Evolutionary conservation across 2,329 filamentous ascomycete species (phyloP).

Genomic region (Sporothrix dimorphospora): DNA sequence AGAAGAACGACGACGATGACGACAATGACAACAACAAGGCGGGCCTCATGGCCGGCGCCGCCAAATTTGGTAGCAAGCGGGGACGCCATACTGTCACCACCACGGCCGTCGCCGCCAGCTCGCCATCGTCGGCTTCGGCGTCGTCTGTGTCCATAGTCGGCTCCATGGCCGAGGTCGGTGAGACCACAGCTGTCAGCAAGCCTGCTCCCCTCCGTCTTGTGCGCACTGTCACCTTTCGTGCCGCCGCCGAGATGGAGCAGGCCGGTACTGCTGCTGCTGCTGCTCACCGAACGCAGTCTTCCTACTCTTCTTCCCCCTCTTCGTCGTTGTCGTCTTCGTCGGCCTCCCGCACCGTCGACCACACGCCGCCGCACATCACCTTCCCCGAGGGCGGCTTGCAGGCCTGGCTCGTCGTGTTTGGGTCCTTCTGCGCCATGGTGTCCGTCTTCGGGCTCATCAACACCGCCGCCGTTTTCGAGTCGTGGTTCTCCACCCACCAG

Average conservation of each 20-base stretch:
- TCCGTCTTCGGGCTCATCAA: slow-evolving; percentile 75
- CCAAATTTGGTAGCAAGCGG: slow-evolving; percentile 22
- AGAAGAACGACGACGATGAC: not conserved
- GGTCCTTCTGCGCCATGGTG: slow-evolving; percentile 71
- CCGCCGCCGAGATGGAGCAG: not conserved
- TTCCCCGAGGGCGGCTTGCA: slow-evolving; percentile 76
- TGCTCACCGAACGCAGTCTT: not conserved
- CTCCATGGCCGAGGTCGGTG: slow-evolving; percentile 23
- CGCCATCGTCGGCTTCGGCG: slow-evolving; percentile 25
- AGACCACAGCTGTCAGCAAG: not conserved
- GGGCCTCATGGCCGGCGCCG: slow-evolving; percentile 24
- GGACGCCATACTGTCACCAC: not conserved
- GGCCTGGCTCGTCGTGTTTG: slow-evolving; percentile 78
- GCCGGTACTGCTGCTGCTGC: not conserved
- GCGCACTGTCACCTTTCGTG: slow-evolving; percentile 26
- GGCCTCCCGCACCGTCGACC: not conserved
- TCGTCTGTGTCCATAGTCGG: slow-evolving; percentile 29
- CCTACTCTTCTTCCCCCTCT: not conserved
- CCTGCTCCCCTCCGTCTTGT: slow-evolving; percentile 28
- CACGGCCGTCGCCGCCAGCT: slow-evolving; percentile 7
- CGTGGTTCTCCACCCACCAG: slow-evolving; percentile 74
- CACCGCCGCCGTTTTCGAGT: slow-evolving; percentile 74
- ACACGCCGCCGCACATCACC: slow-evolving; percentile 36
- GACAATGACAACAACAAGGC: slow-evolving; percentile 7
- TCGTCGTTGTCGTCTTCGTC: slow-evolving; percentile 9